Evolutionary conservation across 352 stramenopile species (phyloP).

Genomic region (Pythium dissimile): DNA sequence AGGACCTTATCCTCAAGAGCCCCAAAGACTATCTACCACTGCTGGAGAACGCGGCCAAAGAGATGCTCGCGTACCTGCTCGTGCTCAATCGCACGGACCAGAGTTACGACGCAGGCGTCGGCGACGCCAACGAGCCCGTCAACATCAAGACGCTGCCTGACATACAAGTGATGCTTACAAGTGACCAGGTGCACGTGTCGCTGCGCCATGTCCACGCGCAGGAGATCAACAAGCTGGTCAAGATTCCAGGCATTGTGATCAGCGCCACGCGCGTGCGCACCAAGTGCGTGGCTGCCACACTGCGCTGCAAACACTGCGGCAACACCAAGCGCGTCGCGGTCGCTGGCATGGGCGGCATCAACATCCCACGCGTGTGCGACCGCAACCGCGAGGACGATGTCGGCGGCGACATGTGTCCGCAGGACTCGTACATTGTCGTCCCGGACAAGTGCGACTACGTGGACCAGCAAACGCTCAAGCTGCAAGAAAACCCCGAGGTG

Average conservation of each 20-base stretch:
- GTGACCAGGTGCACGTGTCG: conserved; percentile 62
- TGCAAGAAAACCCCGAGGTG: conserved; percentile 95
- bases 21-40: conserved; percentile 84
- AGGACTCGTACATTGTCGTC: conserved; percentile 93
- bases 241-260: conserved; percentile 97
- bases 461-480: conserved; percentile 98
- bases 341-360: conserved; percentile 64
- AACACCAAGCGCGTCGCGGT: conserved; percentile 66
- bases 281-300: conserved; percentile 88
- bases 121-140: conserved; percentile 18
- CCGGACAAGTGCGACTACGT: conserved; percentile 95
- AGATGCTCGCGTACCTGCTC: conserved; percentile 65
- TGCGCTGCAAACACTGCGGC: conserved; percentile 90
- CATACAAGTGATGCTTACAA: conserved; percentile 81
- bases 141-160: conserved; percentile 51
- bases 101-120: conserved; percentile 17
- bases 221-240: conserved; percentile 89
- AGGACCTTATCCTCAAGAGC: conserved; percentile 81
- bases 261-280: conserved; percentile 91
- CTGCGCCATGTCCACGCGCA: conserved; percentile 85
- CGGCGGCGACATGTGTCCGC: conserved; percentile 56
- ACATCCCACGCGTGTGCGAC: conserved; percentile 84
- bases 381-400: conserved; percentile 54
- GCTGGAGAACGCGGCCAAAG: conserved; percentile 82
- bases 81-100: conserved; percentile 45